These are phyloP conservation scores for Saksenaea vasiformis DNA, from an alignment of 371 early-diverging fungal genomes.

Conservation along the genomic window DNA sequence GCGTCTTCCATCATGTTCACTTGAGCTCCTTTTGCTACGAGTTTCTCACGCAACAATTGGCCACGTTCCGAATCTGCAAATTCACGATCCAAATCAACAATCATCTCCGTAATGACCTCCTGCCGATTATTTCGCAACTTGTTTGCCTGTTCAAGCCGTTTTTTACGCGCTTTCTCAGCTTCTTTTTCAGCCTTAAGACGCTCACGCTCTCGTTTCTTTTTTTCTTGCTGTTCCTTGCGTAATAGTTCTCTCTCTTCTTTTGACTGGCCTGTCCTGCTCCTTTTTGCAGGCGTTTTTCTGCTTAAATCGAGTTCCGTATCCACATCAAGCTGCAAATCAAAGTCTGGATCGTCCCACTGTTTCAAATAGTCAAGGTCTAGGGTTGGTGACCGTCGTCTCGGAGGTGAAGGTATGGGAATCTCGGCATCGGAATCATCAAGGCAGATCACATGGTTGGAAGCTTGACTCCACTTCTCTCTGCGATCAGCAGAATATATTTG, in stretches of 20 bases:
- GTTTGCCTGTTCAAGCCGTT: constrained; percentile 42
- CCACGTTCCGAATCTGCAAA: constrained; percentile 20
- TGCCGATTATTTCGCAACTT: constrained; percentile 34
- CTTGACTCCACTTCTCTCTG: not conserved
- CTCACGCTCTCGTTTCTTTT: constrained; percentile 24
- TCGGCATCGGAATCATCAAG: not conserved
- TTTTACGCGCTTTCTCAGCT: constrained; percentile 46
- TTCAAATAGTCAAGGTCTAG: not conserved
- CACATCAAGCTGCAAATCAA: not conserved
- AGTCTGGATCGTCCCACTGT: not conserved
- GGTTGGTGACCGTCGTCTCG: not conserved
- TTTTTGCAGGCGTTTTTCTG: constrained; percentile 13
- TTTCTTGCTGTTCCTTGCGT: constrained; percentile 17
- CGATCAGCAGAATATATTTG: constrained; percentile 7
- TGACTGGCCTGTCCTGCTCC: constrained; percentile 19
- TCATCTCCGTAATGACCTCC: constrained; percentile 56
- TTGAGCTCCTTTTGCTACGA: constrained; percentile 9
- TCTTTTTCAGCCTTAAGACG: constrained; percentile 25
- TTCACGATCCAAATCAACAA: constrained; percentile 45
- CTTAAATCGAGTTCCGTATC: not conserved
- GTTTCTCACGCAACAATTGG: constrained; percentile 4
- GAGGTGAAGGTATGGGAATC: not conserved
- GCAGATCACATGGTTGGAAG: not conserved
- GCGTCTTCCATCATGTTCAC: constrained; percentile 16
- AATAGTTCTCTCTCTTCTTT: constrained; percentile 15